Percentiles rank a stretch among this genome's conserved stretches.
Conservation (phyloP, 768 basidiomycete species). For the Lentinula lateritia region DNA sequence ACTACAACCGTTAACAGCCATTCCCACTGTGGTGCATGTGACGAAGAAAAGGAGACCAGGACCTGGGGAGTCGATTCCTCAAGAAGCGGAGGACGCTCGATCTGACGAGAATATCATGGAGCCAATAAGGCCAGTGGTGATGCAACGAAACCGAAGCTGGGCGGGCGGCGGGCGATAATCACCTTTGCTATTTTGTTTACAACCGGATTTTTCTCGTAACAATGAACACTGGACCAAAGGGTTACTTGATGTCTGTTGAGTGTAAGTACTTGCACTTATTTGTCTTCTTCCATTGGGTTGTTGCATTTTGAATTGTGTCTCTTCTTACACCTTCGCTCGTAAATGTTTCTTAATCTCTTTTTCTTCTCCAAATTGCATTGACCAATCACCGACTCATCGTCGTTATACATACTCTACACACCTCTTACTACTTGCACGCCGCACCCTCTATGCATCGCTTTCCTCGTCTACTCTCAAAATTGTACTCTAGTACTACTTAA, state of each 20-base stretch:
- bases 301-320: not conserved
- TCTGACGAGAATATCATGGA: not conserved
- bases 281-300: not conserved
- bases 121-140: not conserved
- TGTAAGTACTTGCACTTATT: not conserved
- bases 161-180: conserved; percentile 1
- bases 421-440: not conserved
- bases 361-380: not conserved
- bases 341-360: not conserved
- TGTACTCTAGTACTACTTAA: not conserved
- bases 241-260: not conserved
- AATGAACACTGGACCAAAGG: not conserved
- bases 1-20: conserved; percentile 2
- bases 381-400: not conserved
- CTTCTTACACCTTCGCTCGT: not conserved
- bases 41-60: not conserved
- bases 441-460: not conserved
- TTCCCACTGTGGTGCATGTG: conserved; percentile 5
- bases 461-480: not conserved
- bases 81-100: not conserved
- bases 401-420: not conserved
- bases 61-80: not conserved
- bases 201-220: not conserved
- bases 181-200: not conserved
- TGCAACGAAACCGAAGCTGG: conserved; percentile 7